phyloP scores from a whole-genome alignment of 345 rosid species.

The Arabis hirsuta region DNA sequence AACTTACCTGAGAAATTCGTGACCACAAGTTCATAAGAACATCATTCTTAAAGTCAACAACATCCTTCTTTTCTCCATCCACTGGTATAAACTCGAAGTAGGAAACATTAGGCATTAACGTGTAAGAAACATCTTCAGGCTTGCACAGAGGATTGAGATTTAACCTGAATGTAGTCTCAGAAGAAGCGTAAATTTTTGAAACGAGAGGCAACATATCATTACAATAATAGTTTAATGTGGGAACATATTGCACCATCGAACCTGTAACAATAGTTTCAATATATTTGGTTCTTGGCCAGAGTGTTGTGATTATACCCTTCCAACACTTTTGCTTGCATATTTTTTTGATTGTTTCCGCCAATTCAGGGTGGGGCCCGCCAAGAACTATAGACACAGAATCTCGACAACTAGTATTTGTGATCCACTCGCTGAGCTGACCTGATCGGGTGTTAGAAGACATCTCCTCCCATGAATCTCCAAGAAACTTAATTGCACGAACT shows the following conservation, averaged over 20 bases:
- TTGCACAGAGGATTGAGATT: slow-evolving; percentile 65
- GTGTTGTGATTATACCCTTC: slow-evolving; percentile 73
- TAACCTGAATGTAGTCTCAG: slow-evolving; percentile 73
- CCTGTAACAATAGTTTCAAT: slow-evolving; percentile 82
- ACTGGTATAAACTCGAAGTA: slow-evolving; percentile 75
- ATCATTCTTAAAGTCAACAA: slow-evolving; percentile 71
- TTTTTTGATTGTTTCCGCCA: slow-evolving; percentile 52
- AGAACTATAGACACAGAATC: slow-evolving; percentile 48
- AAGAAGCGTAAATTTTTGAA: slow-evolving; percentile 81
- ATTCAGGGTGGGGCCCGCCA: slow-evolving; percentile 41
- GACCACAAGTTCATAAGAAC: slow-evolving; percentile 68
- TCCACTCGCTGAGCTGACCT: slow-evolving; percentile 66
- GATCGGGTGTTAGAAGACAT: slow-evolving; percentile 63
- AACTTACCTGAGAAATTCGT: slow-evolving; percentile 70
- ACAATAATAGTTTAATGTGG: slow-evolving; percentile 66
- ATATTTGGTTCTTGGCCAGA: slow-evolving; percentile 77
- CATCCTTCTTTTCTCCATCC: slow-evolving; percentile 45
- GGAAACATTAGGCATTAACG: slow-evolving; percentile 76
- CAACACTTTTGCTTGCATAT: slow-evolving; percentile 58
- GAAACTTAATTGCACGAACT: slow-evolving; percentile 67
- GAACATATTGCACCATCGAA: slow-evolving; percentile 83
- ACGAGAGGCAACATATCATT: slow-evolving; percentile 65
- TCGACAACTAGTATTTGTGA: slow-evolving; percentile 59
- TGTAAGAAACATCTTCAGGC: slow-evolving; percentile 77
- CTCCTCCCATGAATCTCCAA: slow-evolving; percentile 71